phyloP scores from a whole-genome alignment of 2,329 filamentous ascomycete species.

The Cercospora zeae-maydis region DNA sequence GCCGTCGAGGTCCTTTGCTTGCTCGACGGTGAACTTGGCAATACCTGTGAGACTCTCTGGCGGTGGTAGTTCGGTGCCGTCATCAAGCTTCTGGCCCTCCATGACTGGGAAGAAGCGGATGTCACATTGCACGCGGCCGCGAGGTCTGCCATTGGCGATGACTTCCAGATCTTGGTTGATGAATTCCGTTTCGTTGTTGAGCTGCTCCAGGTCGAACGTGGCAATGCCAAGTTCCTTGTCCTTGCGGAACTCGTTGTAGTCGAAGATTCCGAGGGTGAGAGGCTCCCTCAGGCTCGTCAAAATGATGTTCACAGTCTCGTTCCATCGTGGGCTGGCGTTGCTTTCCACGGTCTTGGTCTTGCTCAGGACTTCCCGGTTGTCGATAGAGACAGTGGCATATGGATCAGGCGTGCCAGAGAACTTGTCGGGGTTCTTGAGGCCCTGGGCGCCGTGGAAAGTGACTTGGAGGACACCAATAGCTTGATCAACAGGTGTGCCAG shows the following conservation, averaged over 20 bases:
- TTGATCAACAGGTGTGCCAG: conserved; percentile 88
- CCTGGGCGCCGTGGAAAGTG: conserved; percentile 84
- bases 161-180: conserved; percentile 86
- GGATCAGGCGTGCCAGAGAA: conserved; percentile 90
- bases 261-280: conserved; percentile 78
- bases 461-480: conserved; percentile 91
- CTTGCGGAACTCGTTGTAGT: conserved; percentile 94
- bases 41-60: conserved; percentile 94
- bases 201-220: conserved; percentile 76
- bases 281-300: conserved; percentile 86
- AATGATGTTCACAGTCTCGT: conserved; percentile 94
- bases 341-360: conserved; percentile 86
- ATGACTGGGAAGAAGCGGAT: conserved; percentile 94
- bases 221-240: conserved; percentile 90
- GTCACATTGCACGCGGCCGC: conserved; percentile 76
- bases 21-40: conserved; percentile 85
- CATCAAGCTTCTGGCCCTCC: conserved; percentile 64
- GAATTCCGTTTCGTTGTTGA: conserved; percentile 72
- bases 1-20: conserved; percentile 92
- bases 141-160: conserved; percentile 74
- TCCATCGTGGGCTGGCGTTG: conserved; percentile 85
- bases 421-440: conserved; percentile 91
- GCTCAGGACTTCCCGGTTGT: conserved; percentile 74
- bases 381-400: conserved; percentile 80
- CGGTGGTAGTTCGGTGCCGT: conserved; percentile 73